A percentile compares a stretch with the other conserved stretches of the same genome.
Evolutionary conservation across 2,329 filamentous ascomycete genomes (phyloP).

Genomic region (Clathrospora elynae): DNA sequence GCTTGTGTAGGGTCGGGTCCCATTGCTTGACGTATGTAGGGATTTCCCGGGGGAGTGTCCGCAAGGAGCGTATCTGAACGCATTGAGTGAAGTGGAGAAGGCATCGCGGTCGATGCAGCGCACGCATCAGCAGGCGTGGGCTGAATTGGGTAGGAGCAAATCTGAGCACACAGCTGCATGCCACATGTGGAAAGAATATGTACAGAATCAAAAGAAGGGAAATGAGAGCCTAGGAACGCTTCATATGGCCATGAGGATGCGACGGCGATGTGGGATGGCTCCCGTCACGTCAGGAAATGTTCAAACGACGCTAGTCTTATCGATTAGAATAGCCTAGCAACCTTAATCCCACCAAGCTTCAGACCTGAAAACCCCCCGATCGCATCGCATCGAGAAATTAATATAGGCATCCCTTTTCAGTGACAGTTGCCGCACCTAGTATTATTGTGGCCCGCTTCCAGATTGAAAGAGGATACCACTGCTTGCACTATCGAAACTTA

Average conservation of each 20-base stretch:
- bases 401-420: too few relatives aligned
- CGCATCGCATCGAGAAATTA: too few relatives aligned
- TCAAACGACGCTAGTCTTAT: background rate
- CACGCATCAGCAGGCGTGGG: slow-evolving; percentile 31
- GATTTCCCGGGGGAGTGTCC: slow-evolving; percentile 30
- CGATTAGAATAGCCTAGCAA: too few relatives aligned
- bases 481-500: too few relatives aligned
- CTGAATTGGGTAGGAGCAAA: background rate
- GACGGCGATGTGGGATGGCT: background rate
- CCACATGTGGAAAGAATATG: background rate
- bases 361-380: too few relatives aligned
- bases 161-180: too few relatives aligned
- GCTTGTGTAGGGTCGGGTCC: slow-evolving; percentile 33
- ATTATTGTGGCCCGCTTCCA: too few relatives aligned
- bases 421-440: too few relatives aligned
- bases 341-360: too few relatives aligned
- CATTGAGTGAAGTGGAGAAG: slow-evolving; percentile 22
- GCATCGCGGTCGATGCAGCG: slow-evolving; percentile 28
- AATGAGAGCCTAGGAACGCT: background rate
- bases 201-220: background rate
- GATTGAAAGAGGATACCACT: too few relatives aligned
- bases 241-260: background rate
- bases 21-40: slow-evolving; percentile 32
- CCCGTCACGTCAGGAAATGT: background rate
- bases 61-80: slow-evolving; percentile 29